Evolutionary conservation across 2,329 filamentous ascomycete genomes (phyloP).

Genomic region (Sarocladium kiliense): DNA sequence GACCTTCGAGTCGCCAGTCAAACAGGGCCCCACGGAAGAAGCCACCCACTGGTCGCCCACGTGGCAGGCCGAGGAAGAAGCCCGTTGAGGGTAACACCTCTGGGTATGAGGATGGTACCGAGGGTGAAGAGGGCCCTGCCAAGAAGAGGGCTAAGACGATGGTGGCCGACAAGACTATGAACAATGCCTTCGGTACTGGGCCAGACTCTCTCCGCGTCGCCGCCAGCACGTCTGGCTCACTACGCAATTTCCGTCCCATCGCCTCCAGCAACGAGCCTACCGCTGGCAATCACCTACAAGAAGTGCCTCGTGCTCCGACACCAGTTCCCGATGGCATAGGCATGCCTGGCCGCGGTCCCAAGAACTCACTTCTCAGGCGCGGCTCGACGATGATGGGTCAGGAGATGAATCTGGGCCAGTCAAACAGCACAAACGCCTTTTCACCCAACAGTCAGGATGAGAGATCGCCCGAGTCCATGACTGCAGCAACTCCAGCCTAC

Average conservation of each 20-base stretch:
- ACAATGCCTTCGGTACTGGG: conserved; percentile 64
- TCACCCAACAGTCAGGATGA: conserved; percentile 41
- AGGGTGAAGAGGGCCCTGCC: conserved; percentile 49
- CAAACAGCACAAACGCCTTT: conserved; percentile 31
- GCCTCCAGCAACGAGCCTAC: conserved; percentile 41
- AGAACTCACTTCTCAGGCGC: conserved; percentile 14
- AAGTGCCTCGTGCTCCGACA: conserved; percentile 71
- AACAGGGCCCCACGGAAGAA: conserved; percentile 33
- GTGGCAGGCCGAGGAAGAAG: conserved; percentile 52
- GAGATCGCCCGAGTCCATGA: conserved; percentile 48
- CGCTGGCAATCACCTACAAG: conserved; percentile 54
- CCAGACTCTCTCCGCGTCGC: conserved; percentile 82
- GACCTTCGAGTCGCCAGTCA: conserved; percentile 57
- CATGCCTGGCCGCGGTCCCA: conserved; percentile 21
- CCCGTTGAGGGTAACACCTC: conserved; percentile 62
- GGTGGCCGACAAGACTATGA: conserved; percentile 66
- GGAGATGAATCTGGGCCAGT: conserved; percentile 41
- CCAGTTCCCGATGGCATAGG: conserved; percentile 54
- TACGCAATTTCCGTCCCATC: conserved; percentile 77
- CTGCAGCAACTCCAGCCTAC: conserved; percentile 44
- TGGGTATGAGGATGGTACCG: conserved; percentile 63
- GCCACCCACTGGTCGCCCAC: conserved; percentile 47
- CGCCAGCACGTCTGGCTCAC: conserved; percentile 82
- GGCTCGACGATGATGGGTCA: conserved; percentile 54
- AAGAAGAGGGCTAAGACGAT: conserved; percentile 76